Conservation (phyloP, 345 rosid species). For the Acer campestre region DNA sequence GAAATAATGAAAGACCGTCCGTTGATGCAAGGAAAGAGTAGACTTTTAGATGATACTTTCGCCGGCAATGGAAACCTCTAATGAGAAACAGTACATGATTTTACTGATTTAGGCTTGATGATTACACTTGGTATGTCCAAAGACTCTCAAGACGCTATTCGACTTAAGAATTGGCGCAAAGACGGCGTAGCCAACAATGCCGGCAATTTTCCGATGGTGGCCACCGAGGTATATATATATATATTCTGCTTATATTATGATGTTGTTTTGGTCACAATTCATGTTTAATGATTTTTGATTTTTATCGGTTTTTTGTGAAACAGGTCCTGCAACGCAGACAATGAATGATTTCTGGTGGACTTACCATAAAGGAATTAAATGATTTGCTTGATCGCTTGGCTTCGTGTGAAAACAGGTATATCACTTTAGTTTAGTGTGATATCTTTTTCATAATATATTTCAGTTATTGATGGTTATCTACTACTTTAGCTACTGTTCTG, state of each 20-base stretch:
- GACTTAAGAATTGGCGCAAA: slow-evolving; percentile 94
- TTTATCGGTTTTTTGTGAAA: not conserved
- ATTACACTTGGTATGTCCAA: slow-evolving; percentile 88
- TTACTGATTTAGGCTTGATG: too few relatives aligned
- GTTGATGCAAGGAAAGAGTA: too few relatives aligned
- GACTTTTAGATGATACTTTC: too few relatives aligned
- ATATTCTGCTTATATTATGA: not conserved
- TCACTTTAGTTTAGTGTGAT: not conserved
- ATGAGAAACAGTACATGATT: too few relatives aligned
- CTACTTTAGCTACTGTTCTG: too few relatives aligned
- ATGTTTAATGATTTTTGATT: not conserved
- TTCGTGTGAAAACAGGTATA: slow-evolving; percentile 70
- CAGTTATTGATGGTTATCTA: not conserved
- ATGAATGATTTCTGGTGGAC: slow-evolving; percentile 75
- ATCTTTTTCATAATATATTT: not conserved
- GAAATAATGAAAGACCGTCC: too few relatives aligned
- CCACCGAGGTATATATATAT: slow-evolving; percentile 56
- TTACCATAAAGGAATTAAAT: slow-evolving; percentile 73
- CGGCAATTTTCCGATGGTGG: slow-evolving; percentile 80
- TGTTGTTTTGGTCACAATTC: too few relatives aligned
- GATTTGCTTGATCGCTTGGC: slow-evolving; percentile 82
- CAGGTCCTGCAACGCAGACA: slow-evolving; percentile 84
- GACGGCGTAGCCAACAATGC: slow-evolving; percentile 84
- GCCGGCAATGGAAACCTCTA: too few relatives aligned
- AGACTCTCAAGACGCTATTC: slow-evolving; percentile 83